Evolutionary conservation across 2,329 filamentous ascomycete species (phyloP).

Genomic region (Onygena corvina): DNA sequence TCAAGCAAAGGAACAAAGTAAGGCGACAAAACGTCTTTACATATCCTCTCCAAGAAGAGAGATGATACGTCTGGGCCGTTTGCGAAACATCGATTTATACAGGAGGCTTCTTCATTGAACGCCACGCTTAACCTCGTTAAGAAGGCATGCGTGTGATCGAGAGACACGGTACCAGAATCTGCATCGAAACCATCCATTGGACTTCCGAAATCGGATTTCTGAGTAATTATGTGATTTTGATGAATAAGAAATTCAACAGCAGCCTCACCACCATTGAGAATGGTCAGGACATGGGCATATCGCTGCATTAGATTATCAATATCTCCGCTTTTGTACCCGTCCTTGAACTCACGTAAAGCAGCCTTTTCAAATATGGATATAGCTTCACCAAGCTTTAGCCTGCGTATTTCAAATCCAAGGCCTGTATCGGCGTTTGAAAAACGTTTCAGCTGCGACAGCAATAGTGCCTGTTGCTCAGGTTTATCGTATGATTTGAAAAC

Average conservation of each 20-base stretch:
- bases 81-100: slow-evolving; percentile 76
- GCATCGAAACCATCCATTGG: slow-evolving; percentile 71
- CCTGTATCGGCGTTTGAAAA: slow-evolving; percentile 76
- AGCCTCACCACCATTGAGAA: slow-evolving; percentile 66
- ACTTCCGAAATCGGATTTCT: slow-evolving; percentile 58
- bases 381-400: slow-evolving; percentile 62
- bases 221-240: slow-evolving; percentile 71
- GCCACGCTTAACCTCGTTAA: slow-evolving; percentile 63
- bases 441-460: slow-evolving; percentile 65
- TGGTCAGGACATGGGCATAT: slow-evolving; percentile 75
- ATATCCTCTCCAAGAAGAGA: slow-evolving; percentile 67
- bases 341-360: slow-evolving; percentile 81
- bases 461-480: slow-evolving; percentile 79
- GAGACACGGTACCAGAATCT: slow-evolving; percentile 53
- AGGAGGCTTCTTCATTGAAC: slow-evolving; percentile 66
- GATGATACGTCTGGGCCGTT: slow-evolving; percentile 58
- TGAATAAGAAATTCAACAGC: slow-evolving; percentile 78
- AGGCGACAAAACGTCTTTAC: slow-evolving; percentile 69
- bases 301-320: slow-evolving; percentile 77
- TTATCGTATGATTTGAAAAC: slow-evolving; percentile 79
- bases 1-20: slow-evolving; percentile 79
- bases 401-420: slow-evolving; percentile 57
- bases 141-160: slow-evolving; percentile 71
- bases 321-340: slow-evolving; percentile 80
- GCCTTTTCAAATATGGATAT: slow-evolving; percentile 78